Base-by-base conservation (phyloP, 2,329 filamentous ascomycete species). In the Cladosporium sp. region DNA sequence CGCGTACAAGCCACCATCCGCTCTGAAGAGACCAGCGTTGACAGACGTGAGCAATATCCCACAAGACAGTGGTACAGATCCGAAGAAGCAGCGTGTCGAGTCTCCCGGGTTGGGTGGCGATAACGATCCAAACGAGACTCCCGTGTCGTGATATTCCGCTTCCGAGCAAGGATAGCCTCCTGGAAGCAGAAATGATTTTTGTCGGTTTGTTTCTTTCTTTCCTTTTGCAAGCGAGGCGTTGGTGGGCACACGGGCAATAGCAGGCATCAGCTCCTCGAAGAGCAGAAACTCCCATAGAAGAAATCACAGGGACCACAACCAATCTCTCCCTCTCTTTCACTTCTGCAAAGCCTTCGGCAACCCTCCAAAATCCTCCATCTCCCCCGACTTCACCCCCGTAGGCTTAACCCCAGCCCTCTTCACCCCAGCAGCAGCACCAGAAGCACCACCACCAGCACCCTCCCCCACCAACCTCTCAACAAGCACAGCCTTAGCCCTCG, bases 401-500 rank as follows among this genome's bases (percentile, higher is more conserved):
- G 18, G 35, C 53, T 59, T 59, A 9, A 53, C 57, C 6, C 62
- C 56, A n/a, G 58, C 56, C 32, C 55, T 50, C 39, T 57, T 57
- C 19, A 59, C 57, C 43, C 29, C 47, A 12, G 39, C 41, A 13
- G 43, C 41, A 7, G 27, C 46, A 32, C 22, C 19, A 38, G 20
- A 11, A 22, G 30, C 27, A n/a, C 36, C 35, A 40, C 58, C 56
- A 18, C 60, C 51, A 57, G 78, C 77, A 9, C 78, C 78, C 58
- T 78, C 77, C 7, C 78, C 78, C 20, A 79, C 62, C 8, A 88
- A 82, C 53, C 84, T 84, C 67, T 93, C 86, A 38, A 97, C 83
- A 40, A 98, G 79, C 69, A 92, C 95, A 1, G 81, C 80, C 66
- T 95, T 96, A 3, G 86, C 86, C 58, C 83, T 80, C 3, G 90